Conservation (phyloP, 345 rosid species). For the Bruguiera sexangula region DNA sequence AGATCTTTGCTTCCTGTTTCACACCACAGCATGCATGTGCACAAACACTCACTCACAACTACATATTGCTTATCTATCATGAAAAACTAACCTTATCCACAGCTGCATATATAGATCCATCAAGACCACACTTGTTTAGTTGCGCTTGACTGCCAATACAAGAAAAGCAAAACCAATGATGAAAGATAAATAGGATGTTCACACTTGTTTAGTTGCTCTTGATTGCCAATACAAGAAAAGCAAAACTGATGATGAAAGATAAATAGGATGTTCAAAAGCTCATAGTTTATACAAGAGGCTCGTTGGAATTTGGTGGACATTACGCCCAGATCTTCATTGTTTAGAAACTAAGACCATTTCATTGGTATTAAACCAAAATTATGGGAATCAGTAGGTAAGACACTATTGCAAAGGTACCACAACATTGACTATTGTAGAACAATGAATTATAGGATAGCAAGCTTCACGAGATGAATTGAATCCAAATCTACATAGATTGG, state of each 20-base stretch:
- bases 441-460: not conserved
- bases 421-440: no score
- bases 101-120: slow-evolving; percentile 47
- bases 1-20: no score
- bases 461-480: not conserved
- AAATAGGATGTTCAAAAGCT: not conserved
- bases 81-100: slow-evolving; percentile 38
- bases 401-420: no score
- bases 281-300: no score
- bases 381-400: no score
- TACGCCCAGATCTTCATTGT: not conserved
- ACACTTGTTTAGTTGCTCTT: slow-evolving; percentile 42
- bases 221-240: slow-evolving; percentile 30
- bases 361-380: not conserved
- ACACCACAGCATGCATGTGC: not conserved
- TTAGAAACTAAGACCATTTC: not conserved
- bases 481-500: not conserved
- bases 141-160: slow-evolving; percentile 45
- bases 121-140: slow-evolving; percentile 53
- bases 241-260: not conserved
- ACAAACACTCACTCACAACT: not conserved
- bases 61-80: not conserved
- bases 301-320: no score
- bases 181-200: not conserved
- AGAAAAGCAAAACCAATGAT: not conserved